Evolutionary conservation across 2,329 filamentous ascomycete genomes (phyloP), one percentile per base, ranked within the genome.

Genomic region (Diaporthe australafricana): DNA sequence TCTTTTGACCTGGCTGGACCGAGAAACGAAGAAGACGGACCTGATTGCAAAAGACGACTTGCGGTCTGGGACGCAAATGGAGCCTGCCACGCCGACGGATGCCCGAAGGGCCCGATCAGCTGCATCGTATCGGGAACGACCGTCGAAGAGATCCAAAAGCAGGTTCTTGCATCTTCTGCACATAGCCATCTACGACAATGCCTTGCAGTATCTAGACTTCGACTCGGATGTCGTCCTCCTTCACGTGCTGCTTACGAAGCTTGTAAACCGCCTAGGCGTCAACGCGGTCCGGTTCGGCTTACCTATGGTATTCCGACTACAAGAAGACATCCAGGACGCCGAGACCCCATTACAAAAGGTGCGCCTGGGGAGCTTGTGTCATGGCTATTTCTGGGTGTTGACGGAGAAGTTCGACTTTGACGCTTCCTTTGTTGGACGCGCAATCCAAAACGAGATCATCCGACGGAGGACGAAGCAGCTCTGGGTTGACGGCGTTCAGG

Each of bases 151-250:
- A 11, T 84, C 85, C 3, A 88, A 88, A 52, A 91, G 90, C n/a
- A 91, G 90, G 50, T 98, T 97, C 79, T 83, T 98, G 62, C 90
- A 94, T 68, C 86, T 97, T 4, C 85, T 98, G 3, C 95, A 98
- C 81, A 87, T 98, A 55, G 92, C 93, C 63, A 88, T 96, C n/a
- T 98, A 97, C 80, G 96, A 98, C 80, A 94, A 93, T 75, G 93
- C 94, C 9, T 83, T 96, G 27, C 92, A 96, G 76, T 90, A 87
- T 75, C 87, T 93, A 27, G 88, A 92, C 32, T 91, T 88, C 55
- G 93, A 96, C 74, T 86, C 90, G 0, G 94, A 97, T 76, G 88
- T 97, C 38, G 83, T 94, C 35, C 83, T 97, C 17, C 84, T 97
- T 11, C 94, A 98, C 78, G 85, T 94, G 4, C 86, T 98, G 14